Evolutionary conservation across 345 rosid species (phyloP).

Genomic region (Xanthoceras sorbifolium): DNA sequence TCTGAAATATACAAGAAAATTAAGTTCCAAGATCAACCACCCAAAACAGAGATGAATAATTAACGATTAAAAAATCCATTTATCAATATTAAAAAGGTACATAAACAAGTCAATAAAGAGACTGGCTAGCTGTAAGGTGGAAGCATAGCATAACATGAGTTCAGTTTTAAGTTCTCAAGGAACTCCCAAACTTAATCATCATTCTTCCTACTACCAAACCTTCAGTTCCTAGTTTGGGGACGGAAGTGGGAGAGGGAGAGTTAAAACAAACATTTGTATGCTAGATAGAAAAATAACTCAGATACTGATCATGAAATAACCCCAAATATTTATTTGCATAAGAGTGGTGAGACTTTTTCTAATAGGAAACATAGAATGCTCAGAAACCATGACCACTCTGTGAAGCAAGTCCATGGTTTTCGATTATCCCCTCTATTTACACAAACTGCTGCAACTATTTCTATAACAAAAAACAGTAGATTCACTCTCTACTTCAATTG

Average conservation of each 20-base stretch:
- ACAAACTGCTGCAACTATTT: background rate
- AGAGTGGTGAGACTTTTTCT: background rate
- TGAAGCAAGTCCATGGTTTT: background rate
- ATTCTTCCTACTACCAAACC: background rate
- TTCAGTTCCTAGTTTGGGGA: background rate
- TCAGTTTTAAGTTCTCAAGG: background rate
- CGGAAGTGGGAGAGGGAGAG: background rate
- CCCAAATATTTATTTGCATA: no score
- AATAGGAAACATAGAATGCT: background rate
- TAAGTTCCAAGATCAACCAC: slow-evolving; percentile 13
- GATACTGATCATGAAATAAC: no score
- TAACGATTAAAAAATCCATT: background rate
- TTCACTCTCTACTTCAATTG: background rate
- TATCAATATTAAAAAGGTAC: background rate
- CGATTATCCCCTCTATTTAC: background rate
- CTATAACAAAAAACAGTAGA: background rate
- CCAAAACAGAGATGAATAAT: slow-evolving; percentile 13
- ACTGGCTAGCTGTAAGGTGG: background rate
- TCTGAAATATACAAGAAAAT: slow-evolving; percentile 46
- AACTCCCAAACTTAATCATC: background rate
- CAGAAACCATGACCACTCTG: slow-evolving; percentile 3
- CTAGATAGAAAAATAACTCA: background rate
- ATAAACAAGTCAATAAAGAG: background rate
- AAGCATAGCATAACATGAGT: background rate
- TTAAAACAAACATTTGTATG: background rate